Evolutionary conservation across 345 rosid genomes (phyloP).

Genomic region (Linum trigynum): DNA sequence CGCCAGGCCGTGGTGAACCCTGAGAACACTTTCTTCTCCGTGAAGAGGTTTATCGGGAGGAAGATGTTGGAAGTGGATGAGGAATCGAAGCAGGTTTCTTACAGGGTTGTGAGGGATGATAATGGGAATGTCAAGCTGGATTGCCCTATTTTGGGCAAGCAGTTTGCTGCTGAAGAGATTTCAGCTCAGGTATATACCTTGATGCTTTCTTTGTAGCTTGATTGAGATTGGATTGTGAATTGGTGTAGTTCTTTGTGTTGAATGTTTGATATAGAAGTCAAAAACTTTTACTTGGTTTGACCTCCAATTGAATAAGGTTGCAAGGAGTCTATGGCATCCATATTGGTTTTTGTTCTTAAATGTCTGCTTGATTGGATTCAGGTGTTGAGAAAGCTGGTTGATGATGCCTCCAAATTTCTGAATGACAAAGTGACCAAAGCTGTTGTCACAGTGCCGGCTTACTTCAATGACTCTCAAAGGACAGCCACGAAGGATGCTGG

Average conservation of each 20-base stretch:
- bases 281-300: too few species aligned
- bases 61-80: conserved; percentile 93
- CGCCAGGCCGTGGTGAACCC: conserved; percentile 96
- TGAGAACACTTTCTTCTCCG: conserved; percentile 94
- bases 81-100: conserved; percentile 90
- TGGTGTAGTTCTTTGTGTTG: background rate
- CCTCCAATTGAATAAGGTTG: too few species aligned
- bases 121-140: conserved; percentile 95
- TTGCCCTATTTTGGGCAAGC: conserved; percentile 87
- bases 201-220: background rate
- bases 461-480: conserved; percentile 38
- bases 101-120: conserved; percentile 76
- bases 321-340: too few species aligned
- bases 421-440: conserved; percentile 25
- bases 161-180: conserved; percentile 93
- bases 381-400: conserved; percentile 95
- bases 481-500: conserved; percentile 98
- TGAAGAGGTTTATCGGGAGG: conserved; percentile 97
- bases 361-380: conserved; percentile 13
- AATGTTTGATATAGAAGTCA: too few species aligned
- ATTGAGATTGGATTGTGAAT: background rate
- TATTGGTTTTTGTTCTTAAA: too few species aligned
- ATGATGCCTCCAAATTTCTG: conserved; percentile 64
- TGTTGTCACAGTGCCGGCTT: conserved; percentile 27
- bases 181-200: conserved; percentile 74